Evolutionary conservation across 1,139 yeast species (phyloP).

Genomic region (Pichia sp.): DNA sequence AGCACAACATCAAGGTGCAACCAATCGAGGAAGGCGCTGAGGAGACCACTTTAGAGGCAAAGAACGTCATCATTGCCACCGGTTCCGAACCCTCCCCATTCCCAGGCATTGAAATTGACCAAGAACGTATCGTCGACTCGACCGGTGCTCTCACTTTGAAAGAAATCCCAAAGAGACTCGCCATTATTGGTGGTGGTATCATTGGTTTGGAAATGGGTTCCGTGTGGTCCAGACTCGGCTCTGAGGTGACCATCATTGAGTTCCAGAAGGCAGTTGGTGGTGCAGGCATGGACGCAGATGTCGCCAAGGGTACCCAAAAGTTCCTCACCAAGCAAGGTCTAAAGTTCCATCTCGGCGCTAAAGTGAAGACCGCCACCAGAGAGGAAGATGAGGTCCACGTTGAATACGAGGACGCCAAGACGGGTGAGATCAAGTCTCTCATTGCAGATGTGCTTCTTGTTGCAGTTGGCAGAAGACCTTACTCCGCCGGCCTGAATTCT

Average conservation of each 20-base stretch:
- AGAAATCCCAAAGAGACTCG: conserved; percentile 86
- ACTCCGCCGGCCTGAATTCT: conserved; percentile 81
- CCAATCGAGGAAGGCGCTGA: conserved; percentile 78
- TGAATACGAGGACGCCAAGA: conserved; percentile 84
- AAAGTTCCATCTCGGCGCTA: conserved; percentile 87
- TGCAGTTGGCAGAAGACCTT: conserved; percentile 99
- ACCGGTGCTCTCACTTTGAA: conserved; percentile 84
- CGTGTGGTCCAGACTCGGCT: conserved; percentile 91
- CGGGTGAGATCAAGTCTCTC: conserved; percentile 69
- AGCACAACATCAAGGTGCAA: conserved; percentile 67
- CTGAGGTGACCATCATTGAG: conserved; percentile 93
- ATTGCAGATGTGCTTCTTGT: conserved; percentile 93
- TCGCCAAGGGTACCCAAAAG: conserved; percentile 84
- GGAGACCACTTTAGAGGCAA: conserved; percentile 61
- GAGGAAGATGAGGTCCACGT: conserved; percentile 83
- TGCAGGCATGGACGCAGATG: conserved; percentile 93
- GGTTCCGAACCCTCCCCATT: conserved; percentile 98
- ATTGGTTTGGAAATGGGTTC: conserved; percentile 99
- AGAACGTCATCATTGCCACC: conserved; percentile 91
- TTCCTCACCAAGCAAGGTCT: conserved; percentile 91
- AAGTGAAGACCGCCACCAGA: conserved; percentile 80
- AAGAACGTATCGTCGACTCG: conserved; percentile 93
- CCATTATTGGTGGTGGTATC: conserved; percentile 98
- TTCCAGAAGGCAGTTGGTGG: conserved; percentile 91
- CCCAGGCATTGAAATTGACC: conserved; percentile 97